Evolutionary conservation across 2,329 filamentous ascomycete genomes (phyloP), one percentile per base, ranked within the genome.

Genomic region (Diplocarpon rosae): DNA sequence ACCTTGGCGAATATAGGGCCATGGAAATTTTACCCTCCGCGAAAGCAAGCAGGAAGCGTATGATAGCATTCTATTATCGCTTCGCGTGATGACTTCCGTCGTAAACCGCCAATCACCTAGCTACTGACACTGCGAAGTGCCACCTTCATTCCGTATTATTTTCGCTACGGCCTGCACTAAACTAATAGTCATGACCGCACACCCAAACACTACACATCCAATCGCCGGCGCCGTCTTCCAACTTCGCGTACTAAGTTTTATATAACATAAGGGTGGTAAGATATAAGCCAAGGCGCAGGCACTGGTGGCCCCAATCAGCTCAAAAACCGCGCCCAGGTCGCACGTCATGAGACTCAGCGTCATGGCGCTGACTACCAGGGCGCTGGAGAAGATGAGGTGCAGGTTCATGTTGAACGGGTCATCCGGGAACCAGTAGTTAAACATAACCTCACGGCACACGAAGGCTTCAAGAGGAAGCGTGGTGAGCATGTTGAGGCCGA

Each of bases 401-500:
- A 63, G 43, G 31, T 81, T 81, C 56, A 87, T 78, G 62, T 88
- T 81, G 68, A 89, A 94, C 0, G 84, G 83, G 30, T 60, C 53
- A 4, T 48, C 71, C 0, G 75, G 76, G 57, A 73, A 80, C 61
- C 72, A 81, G 65, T 94, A 95, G 52, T 86, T 88, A 55, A 86
- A 76, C 85, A 95, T 94, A 52, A 95, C 89, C 65, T 95, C 92
- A 59, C 92, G 79, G 65, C 92, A 98, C 43, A 98, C 92, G 63
- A 98, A 98, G 13, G 88, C 89, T 70, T 98, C 92, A 48, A 98
- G 80, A 0, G 92, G 92, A 30, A 98, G 71, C 1, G 92, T 96
- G 12, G 92, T 95, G 58, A 98, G 78, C 92, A 98, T 98, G 71
- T 98, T 98, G 54, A 98, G 75, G 1, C 92, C 92, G 61, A 98